Base-by-base conservation (phyloP, 306 rosid genomes). In the Carpinus fangiana region DNA sequence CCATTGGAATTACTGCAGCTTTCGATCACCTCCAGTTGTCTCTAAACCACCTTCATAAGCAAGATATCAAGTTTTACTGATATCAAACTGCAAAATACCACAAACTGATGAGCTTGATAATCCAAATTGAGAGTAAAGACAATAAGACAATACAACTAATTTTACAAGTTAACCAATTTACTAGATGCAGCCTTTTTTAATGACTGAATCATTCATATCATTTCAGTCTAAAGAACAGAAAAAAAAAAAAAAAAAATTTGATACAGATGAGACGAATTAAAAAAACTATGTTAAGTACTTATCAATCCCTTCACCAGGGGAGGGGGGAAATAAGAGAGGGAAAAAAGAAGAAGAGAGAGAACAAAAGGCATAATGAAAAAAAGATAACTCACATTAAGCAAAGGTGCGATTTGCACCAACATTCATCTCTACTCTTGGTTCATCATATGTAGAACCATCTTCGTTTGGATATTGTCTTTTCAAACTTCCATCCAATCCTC, bases 321-420 rank as follows among this genome's bases (percentile, higher is more conserved):
- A 72, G 17, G 17, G 66, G 61, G 46, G 26, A 60, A 9, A 38
- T 47, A 51, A 52, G 59, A 16, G 5, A 6, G 17, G 38, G 46
- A 21, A 3, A 53, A 23, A 70, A 18, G 26, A 23, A 23, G 26
- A 4, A 28, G 73, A 41, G 28, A 28, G 7, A 38, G 13, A 80
- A 12, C 56, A 51, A 10, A 56, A 71, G 9, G 65, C 14, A 68
- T 3, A 82, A 50, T 62, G 31, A 55, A 85, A 60, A 45, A 16
- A 72, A 80, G 73, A 45, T 69, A 82, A 92, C 97, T 94, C 87
- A 90, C 98, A 82, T 87, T 78, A 90, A 67, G 90, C 73, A 43
- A 78, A 68, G 71, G 76, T 76, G 73, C 64, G 79, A 72, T 90
- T 90, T 71, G 84, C 80, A 73, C 84, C 90, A 60, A 87, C 85